Conservation (phyloP, 345 rosid genomes). For the Mallotus nudiflorus region DNA sequence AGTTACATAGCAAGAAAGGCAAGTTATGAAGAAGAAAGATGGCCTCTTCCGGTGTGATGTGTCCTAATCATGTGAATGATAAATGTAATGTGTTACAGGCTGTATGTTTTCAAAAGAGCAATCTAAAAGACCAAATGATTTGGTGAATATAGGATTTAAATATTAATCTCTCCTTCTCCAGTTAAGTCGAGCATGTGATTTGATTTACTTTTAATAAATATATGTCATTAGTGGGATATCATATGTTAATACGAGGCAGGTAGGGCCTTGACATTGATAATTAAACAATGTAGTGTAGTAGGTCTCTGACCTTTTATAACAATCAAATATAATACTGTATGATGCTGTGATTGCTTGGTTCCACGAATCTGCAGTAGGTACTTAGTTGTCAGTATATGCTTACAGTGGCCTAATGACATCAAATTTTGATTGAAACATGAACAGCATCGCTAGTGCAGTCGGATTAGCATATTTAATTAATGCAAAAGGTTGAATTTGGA, state of each 20-base stretch:
- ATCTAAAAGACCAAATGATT: not conserved
- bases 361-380: not conserved
- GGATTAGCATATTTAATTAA: no score
- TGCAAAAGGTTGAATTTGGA: no score
- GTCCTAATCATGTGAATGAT: no score
- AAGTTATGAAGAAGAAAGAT: no score
- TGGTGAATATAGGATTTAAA: constrained; percentile 13
- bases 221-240: not conserved
- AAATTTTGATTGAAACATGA: no score
- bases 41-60: no score
- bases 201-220: not conserved
- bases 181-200: constrained; percentile 6
- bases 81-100: constrained; percentile 17
- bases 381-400: not conserved
- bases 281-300: no score
- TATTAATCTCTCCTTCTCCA: not conserved
- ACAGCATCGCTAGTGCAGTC: no score
- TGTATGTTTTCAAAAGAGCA: not conserved
- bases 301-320: not conserved
- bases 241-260: not conserved
- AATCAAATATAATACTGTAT: not conserved
- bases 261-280: not conserved
- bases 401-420: no score
- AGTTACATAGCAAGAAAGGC: no score
- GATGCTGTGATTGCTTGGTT: not conserved